A percentile compares a stretch with the other conserved stretches of the same genome.
Conservation (phyloP, 768 basidiomycete genomes). For the Lactarius deliciosus region DNA sequence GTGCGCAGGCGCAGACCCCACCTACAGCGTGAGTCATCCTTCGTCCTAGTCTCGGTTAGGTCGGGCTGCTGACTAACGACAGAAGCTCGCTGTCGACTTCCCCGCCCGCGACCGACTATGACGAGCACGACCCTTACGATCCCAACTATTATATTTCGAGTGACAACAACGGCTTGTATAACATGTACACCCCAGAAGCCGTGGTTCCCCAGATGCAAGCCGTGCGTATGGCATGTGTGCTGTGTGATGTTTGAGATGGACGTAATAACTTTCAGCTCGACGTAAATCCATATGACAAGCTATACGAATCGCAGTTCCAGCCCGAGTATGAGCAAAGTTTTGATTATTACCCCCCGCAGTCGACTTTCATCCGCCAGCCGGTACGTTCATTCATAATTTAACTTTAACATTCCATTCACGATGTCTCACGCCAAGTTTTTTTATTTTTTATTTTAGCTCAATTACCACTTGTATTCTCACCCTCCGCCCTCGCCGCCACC, state of each 20-base stretch:
- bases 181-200: constrained; percentile 32
- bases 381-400: constrained; percentile 40
- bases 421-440: constrained; percentile 6
- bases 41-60: neutral
- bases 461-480: constrained; percentile 90
- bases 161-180: constrained; percentile 30
- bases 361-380: constrained; percentile 64
- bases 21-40: constrained; percentile 27
- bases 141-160: constrained; percentile 32
- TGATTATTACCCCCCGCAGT: constrained; percentile 45
- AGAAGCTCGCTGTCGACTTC: constrained; percentile 28
- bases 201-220: constrained; percentile 39
- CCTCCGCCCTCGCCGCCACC: constrained; percentile 57
- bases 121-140: constrained; percentile 36
- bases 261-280: constrained; percentile 28
- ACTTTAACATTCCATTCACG: neutral
- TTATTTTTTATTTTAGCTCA: constrained; percentile 51
- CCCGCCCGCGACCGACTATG: constrained; percentile 31
- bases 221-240: constrained; percentile 29
- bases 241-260: constrained; percentile 28
- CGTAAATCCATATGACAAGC: constrained; percentile 30
- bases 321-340: constrained; percentile 37
- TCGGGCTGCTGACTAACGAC: constrained; percentile 6
- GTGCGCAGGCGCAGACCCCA: constrained; percentile 29
- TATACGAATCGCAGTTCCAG: constrained; percentile 35